A percentile compares a stretch with the other conserved stretches of the same genome.
phyloP scores from a whole-genome alignment of 2,329 filamentous ascomycete genomes.

The Calonectria naviculata region DNA sequence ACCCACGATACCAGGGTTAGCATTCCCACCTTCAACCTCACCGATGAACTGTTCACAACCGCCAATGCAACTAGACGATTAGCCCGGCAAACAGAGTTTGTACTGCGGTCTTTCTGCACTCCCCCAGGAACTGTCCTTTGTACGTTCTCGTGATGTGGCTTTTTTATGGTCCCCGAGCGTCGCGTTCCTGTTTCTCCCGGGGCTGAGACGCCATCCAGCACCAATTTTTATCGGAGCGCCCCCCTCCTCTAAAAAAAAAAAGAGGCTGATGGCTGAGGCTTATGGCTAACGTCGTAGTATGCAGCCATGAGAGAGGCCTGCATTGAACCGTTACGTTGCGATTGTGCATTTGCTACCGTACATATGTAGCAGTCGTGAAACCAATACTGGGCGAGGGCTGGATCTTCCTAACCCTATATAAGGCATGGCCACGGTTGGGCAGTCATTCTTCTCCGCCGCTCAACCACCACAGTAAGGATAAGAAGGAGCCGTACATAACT shows the following conservation, averaged over 20 bases:
- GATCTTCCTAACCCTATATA: slow-evolving; percentile 8
- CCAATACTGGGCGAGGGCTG: background rate
- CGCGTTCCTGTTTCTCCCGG: slow-evolving; percentile 18
- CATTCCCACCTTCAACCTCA: slow-evolving; percentile 1
- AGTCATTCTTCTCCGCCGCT: background rate
- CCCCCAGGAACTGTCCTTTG: background rate
- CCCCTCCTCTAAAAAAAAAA: background rate
- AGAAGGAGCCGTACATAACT: background rate
- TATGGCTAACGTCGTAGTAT: background rate
- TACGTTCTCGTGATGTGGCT: background rate
- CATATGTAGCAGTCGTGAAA: background rate
- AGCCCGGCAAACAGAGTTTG: background rate
- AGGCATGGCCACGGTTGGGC: slow-evolving; percentile 1
- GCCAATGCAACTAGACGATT: background rate
- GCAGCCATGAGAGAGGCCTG: background rate
- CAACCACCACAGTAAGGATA: background rate
- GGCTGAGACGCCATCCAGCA: background rate
- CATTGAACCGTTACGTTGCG: background rate
- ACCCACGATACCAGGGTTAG: slow-evolving; percentile 1
- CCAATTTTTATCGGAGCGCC: background rate
- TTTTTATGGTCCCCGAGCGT: background rate
- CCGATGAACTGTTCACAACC: slow-evolving; percentile 8
- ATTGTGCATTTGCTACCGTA: background rate
- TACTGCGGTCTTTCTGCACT: background rate
- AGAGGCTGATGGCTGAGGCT: slow-evolving; percentile 10